phyloP scores from a whole-genome alignment of 768 basidiomycete species.

The Serendipita indica region DNA sequence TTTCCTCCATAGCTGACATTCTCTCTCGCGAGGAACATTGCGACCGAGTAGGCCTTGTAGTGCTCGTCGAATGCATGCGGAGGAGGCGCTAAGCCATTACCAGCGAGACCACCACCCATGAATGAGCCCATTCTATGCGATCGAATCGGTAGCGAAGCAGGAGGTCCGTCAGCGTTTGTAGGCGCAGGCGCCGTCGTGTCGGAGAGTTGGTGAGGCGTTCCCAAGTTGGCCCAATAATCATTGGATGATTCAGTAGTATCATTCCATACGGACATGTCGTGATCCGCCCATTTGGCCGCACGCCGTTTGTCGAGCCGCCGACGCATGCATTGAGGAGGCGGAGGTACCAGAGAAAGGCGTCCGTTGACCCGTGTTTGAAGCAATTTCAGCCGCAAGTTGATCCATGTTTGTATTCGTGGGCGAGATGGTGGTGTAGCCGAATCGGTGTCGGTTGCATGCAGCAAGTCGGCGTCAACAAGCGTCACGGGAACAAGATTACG shows the following conservation, averaged over 20 bases:
- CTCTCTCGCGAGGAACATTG: constrained; percentile 77
- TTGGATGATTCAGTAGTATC: background rate
- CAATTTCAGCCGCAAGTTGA: background rate
- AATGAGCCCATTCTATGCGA: background rate
- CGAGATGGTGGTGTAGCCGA: background rate
- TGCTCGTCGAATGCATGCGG: constrained; percentile 80
- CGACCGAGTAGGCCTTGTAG: constrained; percentile 87
- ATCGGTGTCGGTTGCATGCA: background rate
- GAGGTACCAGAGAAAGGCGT: background rate
- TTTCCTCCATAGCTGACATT: constrained; percentile 96
- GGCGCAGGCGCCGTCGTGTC: background rate
- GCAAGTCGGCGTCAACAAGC: background rate
- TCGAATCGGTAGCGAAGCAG: background rate
- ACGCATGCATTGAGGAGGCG: background rate
- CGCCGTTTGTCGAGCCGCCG: background rate
- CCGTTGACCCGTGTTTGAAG: background rate
- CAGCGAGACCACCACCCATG: background rate
- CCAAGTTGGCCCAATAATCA: background rate
- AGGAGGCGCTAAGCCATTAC: constrained; percentile 22
- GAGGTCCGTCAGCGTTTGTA: background rate
- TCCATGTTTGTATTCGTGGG: background rate
- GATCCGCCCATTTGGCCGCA: background rate
- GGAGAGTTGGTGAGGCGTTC: background rate
- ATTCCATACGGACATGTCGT: background rate
- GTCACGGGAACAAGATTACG: background rate